Percentiles rank a stretch among this genome's conserved stretches.
These are phyloP conservation scores for Corylus americana DNA, from an alignment of 306 rosid species.

Conservation along the genomic window DNA sequence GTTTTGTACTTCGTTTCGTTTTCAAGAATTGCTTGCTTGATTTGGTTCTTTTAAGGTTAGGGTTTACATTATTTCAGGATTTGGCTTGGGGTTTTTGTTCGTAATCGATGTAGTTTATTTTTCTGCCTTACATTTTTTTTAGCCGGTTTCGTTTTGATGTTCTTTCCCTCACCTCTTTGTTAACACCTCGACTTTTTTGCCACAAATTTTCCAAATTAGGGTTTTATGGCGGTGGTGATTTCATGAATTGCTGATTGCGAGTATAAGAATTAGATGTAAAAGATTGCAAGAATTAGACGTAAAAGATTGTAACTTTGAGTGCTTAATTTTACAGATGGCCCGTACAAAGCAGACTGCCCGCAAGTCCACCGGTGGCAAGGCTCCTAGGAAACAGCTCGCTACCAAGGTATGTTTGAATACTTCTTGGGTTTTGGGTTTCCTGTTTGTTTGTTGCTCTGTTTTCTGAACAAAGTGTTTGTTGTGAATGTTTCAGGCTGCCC, in stretches of 20 bases:
- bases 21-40: not conserved
- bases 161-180: too few relatives aligned
- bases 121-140: not conserved
- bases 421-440: not conserved
- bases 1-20: not conserved
- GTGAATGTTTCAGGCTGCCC: constrained; percentile 43
- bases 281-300: not conserved
- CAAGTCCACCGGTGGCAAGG: constrained; percentile 47
- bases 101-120: not conserved
- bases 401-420: constrained; percentile 27
- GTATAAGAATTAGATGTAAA: not conserved
- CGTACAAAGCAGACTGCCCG: constrained; percentile 51
- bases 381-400: constrained; percentile 50
- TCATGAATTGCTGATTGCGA: not conserved
- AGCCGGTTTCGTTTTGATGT: not conserved
- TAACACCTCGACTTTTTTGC: too few relatives aligned
- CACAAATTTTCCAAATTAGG: too few relatives aligned
- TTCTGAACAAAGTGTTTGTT: not conserved
- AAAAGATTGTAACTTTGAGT: not conserved
- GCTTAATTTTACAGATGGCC: constrained; percentile 35
- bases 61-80: too few relatives aligned
- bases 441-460: not conserved
- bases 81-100: not conserved
- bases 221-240: not conserved
- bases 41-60: not conserved